phyloP scores from a whole-genome alignment of 768 basidiomycete genomes.

The Lactarius hatsudake region DNA sequence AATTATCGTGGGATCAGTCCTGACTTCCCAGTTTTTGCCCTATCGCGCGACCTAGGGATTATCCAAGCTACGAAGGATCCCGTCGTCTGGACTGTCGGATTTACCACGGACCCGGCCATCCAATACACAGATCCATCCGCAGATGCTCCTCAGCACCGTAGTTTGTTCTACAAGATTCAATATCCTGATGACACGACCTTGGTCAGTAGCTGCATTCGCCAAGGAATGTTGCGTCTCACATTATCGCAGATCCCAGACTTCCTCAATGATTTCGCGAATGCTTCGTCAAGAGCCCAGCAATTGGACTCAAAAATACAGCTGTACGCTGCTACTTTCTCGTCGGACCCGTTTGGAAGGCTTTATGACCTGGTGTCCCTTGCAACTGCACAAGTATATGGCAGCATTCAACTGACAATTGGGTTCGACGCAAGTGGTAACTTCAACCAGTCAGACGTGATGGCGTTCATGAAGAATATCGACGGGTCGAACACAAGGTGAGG shows the following conservation, averaged over 20 bases:
- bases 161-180: constrained; percentile 42
- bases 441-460: constrained; percentile 50
- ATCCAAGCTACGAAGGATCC: constrained; percentile 28
- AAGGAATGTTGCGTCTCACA: not conserved
- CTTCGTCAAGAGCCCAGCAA: constrained; percentile 42
- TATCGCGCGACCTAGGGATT: constrained; percentile 32
- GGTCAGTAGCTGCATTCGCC: constrained; percentile 1
- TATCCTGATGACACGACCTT: constrained; percentile 33
- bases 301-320: constrained; percentile 49
- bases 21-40: constrained; percentile 29
- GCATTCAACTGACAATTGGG: constrained; percentile 54
- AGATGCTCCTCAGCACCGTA: constrained; percentile 40
- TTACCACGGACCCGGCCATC: constrained; percentile 31
- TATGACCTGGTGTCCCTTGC: constrained; percentile 52
- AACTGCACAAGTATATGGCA: constrained; percentile 51
- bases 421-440: constrained; percentile 45
- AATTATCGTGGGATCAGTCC: constrained; percentile 23
- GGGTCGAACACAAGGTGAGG: constrained; percentile 37
- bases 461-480: constrained; percentile 45
- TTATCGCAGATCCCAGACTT: constrained; percentile 41
- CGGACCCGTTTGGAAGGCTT: constrained; percentile 37
- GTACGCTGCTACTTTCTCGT: constrained; percentile 47
- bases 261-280: constrained; percentile 44
- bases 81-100: constrained; percentile 33
- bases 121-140: constrained; percentile 37